Evolutionary conservation across 805 yeast species (phyloP), one percentile per base, ranked within the genome.

Genomic region (Lipomyces orientalis): DNA sequence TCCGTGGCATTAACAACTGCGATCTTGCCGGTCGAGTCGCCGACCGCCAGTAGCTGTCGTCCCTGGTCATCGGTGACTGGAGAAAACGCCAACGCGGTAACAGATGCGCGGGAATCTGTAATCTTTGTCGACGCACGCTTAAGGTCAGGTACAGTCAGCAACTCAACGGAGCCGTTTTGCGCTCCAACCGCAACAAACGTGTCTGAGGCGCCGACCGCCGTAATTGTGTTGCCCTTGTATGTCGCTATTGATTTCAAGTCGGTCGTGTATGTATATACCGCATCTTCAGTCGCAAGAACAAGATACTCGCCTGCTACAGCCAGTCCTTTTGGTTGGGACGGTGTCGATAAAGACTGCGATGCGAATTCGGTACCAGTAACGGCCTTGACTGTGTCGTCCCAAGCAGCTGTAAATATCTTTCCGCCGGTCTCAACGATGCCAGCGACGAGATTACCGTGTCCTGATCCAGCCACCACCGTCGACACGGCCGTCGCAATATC

Each of bases 1-100:
- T 87, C 87, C 1, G 76, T 77, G 6, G 87, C 76, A 70, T 86
- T 83, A 78, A 86, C 92, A 49, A 93, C 82, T n/a, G 88, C 79
- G 71, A 93, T 91, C 77, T 94, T 95, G 43, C 99, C 99, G 62
- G 89, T 82, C 4, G 83, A 83, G 74, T 93, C 98, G 62, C 97
- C 98, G 33, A 89, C 90, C 0, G 98, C 98, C 19, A 90, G 82
- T 68, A 80, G 85, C 64, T 82, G 58, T 39, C 61, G 39, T 22
- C 68, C 68, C 16, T 61, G 19, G 39, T 46, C 60, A 22, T 65
- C 65, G 25, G n/a, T 35, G 6, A 43, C 34, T 14, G 71, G 69
- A 6, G 67, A 61, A 5, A 68, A 33, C 2, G 71, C 58, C 12
- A 68, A 19, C 10, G 49, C 66, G 1, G 90, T 83, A 16, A 93